Evolutionary conservation across 306 rosid species (phyloP).

Genomic region (Acacia melanoxylon): DNA sequence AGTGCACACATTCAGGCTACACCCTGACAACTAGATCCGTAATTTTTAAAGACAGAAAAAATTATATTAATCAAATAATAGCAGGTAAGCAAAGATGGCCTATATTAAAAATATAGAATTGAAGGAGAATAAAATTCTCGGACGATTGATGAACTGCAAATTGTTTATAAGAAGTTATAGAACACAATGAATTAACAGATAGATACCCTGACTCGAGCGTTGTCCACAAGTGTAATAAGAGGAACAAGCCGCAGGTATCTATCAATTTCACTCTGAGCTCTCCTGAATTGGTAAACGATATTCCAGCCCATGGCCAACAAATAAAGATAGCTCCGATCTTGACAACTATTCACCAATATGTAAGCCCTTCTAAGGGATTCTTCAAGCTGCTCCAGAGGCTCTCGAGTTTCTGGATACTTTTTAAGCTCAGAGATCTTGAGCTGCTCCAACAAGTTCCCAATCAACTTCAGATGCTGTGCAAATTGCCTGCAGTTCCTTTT

Average conservation of each 20-base stretch:
- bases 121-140: constrained; percentile 1
- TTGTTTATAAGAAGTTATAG: background rate
- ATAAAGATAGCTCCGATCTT: constrained; percentile 88
- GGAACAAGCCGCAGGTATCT: constrained; percentile 87
- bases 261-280: constrained; percentile 95
- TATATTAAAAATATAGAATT: constrained; percentile 7
- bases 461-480: constrained; percentile 87
- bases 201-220: constrained; percentile 90
- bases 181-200: constrained; percentile 27
- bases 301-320: constrained; percentile 99
- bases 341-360: constrained; percentile 86
- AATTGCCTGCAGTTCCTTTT: constrained; percentile 94
- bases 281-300: constrained; percentile 91
- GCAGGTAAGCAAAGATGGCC: constrained; percentile 7
- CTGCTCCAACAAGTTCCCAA: constrained; percentile 90
- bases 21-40: background rate
- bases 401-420: constrained; percentile 84
- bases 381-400: constrained; percentile 98
- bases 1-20: background rate
- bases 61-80: background rate
- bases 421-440: constrained; percentile 95
- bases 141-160: constrained; percentile 10
- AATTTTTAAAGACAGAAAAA: background rate
- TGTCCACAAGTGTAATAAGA: constrained; percentile 88
- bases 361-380: constrained; percentile 91